These are phyloP conservation scores for Trypanosoma congolense DNA, from an alignment of 208 protist species.

Conservation along the genomic window DNA sequence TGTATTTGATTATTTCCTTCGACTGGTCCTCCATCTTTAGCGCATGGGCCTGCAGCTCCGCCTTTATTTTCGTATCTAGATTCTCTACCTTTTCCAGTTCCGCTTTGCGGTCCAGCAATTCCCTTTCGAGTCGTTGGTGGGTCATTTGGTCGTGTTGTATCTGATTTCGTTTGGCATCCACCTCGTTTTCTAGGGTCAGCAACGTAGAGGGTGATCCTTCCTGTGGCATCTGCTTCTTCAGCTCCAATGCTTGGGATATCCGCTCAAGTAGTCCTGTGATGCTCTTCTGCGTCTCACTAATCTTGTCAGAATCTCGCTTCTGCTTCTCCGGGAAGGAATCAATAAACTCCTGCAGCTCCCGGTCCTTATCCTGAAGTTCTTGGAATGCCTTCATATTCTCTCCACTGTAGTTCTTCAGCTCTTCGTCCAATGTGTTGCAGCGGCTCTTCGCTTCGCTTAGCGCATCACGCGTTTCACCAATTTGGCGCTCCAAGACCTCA, in stretches of 20 bases:
- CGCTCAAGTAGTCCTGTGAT: slow-evolving; percentile 70
- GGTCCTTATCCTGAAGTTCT: slow-evolving; percentile 78
- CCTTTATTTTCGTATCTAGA: slow-evolving; percentile 86
- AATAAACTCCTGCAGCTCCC: slow-evolving; percentile 84
- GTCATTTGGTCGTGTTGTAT: slow-evolving; percentile 80
- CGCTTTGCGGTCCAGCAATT: slow-evolving; percentile 81
- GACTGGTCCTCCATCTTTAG: slow-evolving; percentile 77
- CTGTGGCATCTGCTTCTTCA: slow-evolving; percentile 72
- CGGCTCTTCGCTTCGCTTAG: slow-evolving; percentile 64
- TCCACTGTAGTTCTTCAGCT: slow-evolving; percentile 83
- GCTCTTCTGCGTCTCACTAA: slow-evolving; percentile 44
- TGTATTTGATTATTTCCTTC: slow-evolving; percentile 73
- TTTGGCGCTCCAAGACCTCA: slow-evolving; percentile 80
- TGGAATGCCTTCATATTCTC: slow-evolving; percentile 82
- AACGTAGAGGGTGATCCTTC: slow-evolving; percentile 53
- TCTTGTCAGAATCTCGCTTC: slow-evolving; percentile 58
- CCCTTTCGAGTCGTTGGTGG: slow-evolving; percentile 82
- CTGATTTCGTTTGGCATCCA: slow-evolving; percentile 73
- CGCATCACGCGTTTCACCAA: slow-evolving; percentile 70
- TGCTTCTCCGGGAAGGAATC: slow-evolving; percentile 80
- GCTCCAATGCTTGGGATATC: slow-evolving; percentile 74
- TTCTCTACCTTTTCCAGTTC: slow-evolving; percentile 87
- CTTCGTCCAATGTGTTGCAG: slow-evolving; percentile 67
- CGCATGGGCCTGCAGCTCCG: slow-evolving; percentile 73
- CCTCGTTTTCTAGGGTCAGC: slow-evolving; percentile 70